These are phyloP conservation scores for Drechslera avenae DNA, from an alignment of 2,329 filamentous ascomycete genomes.

Conservation along the genomic window DNA sequence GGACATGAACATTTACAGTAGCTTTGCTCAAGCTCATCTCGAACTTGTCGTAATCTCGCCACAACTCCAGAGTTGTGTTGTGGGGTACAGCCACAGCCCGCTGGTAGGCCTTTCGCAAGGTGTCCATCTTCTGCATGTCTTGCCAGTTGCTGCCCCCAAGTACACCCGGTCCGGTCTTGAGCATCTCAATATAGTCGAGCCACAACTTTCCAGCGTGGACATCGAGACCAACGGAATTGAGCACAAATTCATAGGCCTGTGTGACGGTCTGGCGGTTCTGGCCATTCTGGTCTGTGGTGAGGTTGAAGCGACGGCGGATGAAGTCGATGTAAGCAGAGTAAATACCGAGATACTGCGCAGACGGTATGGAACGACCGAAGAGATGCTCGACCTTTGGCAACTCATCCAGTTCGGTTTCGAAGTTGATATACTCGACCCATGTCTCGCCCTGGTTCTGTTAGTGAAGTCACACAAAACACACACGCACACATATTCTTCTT, in stretches of 20 bases:
- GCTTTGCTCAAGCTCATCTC: slow-evolving; percentile 93
- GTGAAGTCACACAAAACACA: slow-evolving; percentile 6
- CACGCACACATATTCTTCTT: slow-evolving; percentile 56
- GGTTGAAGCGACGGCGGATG: slow-evolving; percentile 86
- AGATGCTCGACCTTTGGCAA: slow-evolving; percentile 80
- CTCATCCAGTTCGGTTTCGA: slow-evolving; percentile 88
- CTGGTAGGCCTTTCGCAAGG: slow-evolving; percentile 89
- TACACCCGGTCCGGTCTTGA: slow-evolving; percentile 83
- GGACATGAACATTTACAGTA: slow-evolving; percentile 64
- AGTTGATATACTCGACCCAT: slow-evolving; percentile 86
- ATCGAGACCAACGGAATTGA: slow-evolving; percentile 88
- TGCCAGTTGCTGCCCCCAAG: slow-evolving; percentile 90
- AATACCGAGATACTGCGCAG: slow-evolving; percentile 80
- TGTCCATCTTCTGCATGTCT: slow-evolving; percentile 97
- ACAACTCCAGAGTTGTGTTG: slow-evolving; percentile 78
- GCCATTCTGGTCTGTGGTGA: slow-evolving; percentile 78
- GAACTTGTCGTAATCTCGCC: slow-evolving; percentile 98
- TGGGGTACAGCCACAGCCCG: slow-evolving; percentile 87
- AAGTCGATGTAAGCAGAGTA: slow-evolving; percentile 97
- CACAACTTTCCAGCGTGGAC: slow-evolving; percentile 88
- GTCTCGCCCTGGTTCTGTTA: slow-evolving; percentile 78
- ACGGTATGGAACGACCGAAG: slow-evolving; percentile 78
- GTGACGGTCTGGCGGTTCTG: slow-evolving; percentile 78
- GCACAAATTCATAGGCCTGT: slow-evolving; percentile 89
- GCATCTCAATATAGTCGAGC: slow-evolving; percentile 93